Base-by-base conservation (phyloP, 208 protist genomes). In the Crithidia bombi region DNA sequence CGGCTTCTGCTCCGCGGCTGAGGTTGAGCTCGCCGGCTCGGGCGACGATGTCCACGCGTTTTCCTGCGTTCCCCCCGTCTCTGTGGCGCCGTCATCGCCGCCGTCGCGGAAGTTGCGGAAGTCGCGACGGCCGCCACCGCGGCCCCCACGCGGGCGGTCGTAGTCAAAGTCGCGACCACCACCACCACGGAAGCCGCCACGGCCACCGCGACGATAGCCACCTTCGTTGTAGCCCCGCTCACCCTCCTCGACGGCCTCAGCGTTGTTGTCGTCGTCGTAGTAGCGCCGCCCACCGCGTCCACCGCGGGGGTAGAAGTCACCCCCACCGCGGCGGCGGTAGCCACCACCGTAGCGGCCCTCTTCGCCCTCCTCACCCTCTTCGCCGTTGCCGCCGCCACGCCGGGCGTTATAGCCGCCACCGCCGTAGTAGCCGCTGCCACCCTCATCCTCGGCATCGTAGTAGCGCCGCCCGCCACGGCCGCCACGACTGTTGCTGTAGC, bases 311-410 rank as follows among this genome's bases (percentile, higher is more conserved):
- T 66, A 47, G 49, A 54, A 73, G n/a, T 70, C 72, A 23, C 75
- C 64, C 23, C 75, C 44, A 73, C 68, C 44, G 46, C 78, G 56
- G 12, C 75, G 67, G 64, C 79, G 61, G 32, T 71, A 49, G 62
- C 72, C 65, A 28, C 74, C 69, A 38, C 76, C 54, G 10, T 73
- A 41, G 47, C 66, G 57, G 43, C 69, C 70, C 19, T 73, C 65
- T 30, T 75, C 67, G 28, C 65, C 63, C 55, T 59, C 38, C 30
- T 63, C 52, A 46, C 61, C 73, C 28, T 56, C 67, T 12, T 67
- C 66, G 23, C 23, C 52, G 7, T 70, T 63, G 47, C 23, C 33
- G 15, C 63, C 41, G 36, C 50, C 41, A 32, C 47, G 59, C 19
- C 36, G 65, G 36, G 55, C 39, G 69, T 49, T 61, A 39, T 59